These are phyloP conservation scores for Aspergillus awamori DNA, from an alignment of 2,329 filamentous ascomycete genomes.

Conservation along the genomic window DNA sequence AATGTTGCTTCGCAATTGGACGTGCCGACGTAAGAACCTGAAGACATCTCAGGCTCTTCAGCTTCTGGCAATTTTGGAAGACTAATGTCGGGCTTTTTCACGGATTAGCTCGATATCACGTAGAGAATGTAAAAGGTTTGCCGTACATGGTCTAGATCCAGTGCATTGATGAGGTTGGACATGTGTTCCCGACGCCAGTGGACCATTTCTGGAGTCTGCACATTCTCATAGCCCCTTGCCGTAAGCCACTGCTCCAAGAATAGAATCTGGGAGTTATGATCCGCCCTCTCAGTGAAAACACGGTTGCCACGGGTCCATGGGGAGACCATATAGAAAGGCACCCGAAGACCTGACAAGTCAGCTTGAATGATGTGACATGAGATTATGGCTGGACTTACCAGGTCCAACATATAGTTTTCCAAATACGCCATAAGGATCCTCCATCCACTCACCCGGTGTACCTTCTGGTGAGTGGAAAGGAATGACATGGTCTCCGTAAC, in stretches of 20 bases:
- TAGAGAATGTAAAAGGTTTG: no score
- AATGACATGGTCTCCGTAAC: slow-evolving; percentile 59
- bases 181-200: slow-evolving; percentile 52
- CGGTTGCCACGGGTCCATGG: slow-evolving; percentile 58
- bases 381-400: slow-evolving; percentile 23
- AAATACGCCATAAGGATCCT: slow-evolving; percentile 48
- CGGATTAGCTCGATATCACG: not conserved
- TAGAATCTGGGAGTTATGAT: slow-evolving; percentile 59
- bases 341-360: slow-evolving; percentile 47
- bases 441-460: slow-evolving; percentile 57
- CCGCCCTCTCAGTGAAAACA: slow-evolving; percentile 58
- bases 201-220: slow-evolving; percentile 49
- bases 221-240: slow-evolving; percentile 46
- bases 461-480: slow-evolving; percentile 54
- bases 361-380: not conserved
- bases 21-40: slow-evolving; percentile 51
- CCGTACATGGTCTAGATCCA: slow-evolving; percentile 47
- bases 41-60: slow-evolving; percentile 47
- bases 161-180: slow-evolving; percentile 53
- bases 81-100: slow-evolving; percentile 50
- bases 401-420: slow-evolving; percentile 51
- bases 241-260: slow-evolving; percentile 57
- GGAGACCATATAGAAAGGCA: slow-evolving; percentile 60
- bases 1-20: slow-evolving; percentile 49
- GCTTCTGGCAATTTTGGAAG: slow-evolving; percentile 52